Conservation (phyloP, 2,329 filamentous ascomycete genomes). For the Lachnum nothofagi region DNA sequence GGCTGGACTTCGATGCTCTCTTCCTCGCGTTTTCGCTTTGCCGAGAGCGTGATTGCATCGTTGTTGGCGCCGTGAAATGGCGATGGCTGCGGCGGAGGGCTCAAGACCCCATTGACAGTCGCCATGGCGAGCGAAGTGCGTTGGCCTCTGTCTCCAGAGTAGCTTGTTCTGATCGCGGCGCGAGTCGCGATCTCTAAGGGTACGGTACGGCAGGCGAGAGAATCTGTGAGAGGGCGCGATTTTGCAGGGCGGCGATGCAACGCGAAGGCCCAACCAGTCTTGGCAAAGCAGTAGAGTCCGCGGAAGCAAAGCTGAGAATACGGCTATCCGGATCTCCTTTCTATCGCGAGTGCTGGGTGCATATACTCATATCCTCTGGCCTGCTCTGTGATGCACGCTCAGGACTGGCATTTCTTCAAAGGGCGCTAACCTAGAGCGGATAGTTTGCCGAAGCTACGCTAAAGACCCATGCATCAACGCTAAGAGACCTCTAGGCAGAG, state of each 20-base stretch:
- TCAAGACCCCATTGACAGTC: conserved; percentile 39
- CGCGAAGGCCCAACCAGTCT: no score
- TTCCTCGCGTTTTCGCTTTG: conserved; percentile 56
- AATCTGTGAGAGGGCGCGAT: conserved; percentile 3
- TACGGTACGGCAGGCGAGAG: not conserved
- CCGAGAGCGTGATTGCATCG: conserved; percentile 33
- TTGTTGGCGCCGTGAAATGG: conserved; percentile 21
- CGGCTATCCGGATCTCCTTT: not conserved
- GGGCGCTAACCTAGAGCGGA: not conserved
- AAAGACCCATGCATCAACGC: not conserved
- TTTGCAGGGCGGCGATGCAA: not conserved
- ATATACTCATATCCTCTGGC: not conserved
- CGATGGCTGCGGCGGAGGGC: conserved; percentile 29
- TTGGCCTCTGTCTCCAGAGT: conserved; percentile 1
- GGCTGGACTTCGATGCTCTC: conserved; percentile 37
- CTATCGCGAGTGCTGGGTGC: not conserved
- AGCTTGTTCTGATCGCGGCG: conserved; percentile 3
- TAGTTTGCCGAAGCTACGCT: not conserved
- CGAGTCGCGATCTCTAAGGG: conserved; percentile 14
- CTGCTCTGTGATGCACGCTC: not conserved
- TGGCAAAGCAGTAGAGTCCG: no score
- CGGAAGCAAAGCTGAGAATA: no score
- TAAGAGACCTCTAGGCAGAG: no score
- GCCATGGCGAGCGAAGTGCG: conserved; percentile 26
- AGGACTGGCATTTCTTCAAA: not conserved